Base-by-base conservation (phyloP, 2,329 filamentous ascomycete species). In the Fusarium brevicatenulatum region DNA sequence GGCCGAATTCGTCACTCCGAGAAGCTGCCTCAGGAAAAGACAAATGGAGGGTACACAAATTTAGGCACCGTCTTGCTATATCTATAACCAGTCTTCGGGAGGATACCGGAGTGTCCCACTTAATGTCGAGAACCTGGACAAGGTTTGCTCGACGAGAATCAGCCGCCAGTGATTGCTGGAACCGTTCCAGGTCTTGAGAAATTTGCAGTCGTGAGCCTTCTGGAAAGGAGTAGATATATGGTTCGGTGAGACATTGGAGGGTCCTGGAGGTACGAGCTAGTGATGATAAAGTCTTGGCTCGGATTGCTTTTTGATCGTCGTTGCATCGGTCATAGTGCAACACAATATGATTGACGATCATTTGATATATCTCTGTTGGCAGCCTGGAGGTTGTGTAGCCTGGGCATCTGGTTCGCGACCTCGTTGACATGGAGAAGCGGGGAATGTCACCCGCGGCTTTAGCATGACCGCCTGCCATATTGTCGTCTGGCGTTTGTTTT, bases 31-130 rank as follows among this genome's bases (percentile, higher is more conserved):
- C 0, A 9, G 5, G 7, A 25, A 4, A 8, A 2, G 1, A 19
- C 23, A 53, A 23, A 7, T 16, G 15, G 18, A 53, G 34, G 21
- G 34, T 28, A 37, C 7, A 12, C 7, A 64, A 18, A 12, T 75
- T 74, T 9, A 65, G 59, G 19, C 73, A 75, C 6, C 23, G 36
- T 13, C 19, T 32, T 11, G 36, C 46, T 30, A 63, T 66, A 3
- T 71, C 53, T 4, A 73, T 25, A 21, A 65, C 19, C 3, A 65
- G 53, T 18, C 9, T 7, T 53, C 7, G 50, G 4, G 70, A 60
- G 15, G 23, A 36, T 2, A 11, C 5, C 18, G 23, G n/a, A 34
- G 23, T 1, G 7, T 34, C 13, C 72, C 63, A 73, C 7, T 18
- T 1, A 2, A 72, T 1, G 1, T 37, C 16, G 10, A 75, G 60